Evolutionary conservation across 306 rosid genomes (phyloP), one percentile per base, ranked within the genome.

Genomic region (Quercus robur): DNA sequence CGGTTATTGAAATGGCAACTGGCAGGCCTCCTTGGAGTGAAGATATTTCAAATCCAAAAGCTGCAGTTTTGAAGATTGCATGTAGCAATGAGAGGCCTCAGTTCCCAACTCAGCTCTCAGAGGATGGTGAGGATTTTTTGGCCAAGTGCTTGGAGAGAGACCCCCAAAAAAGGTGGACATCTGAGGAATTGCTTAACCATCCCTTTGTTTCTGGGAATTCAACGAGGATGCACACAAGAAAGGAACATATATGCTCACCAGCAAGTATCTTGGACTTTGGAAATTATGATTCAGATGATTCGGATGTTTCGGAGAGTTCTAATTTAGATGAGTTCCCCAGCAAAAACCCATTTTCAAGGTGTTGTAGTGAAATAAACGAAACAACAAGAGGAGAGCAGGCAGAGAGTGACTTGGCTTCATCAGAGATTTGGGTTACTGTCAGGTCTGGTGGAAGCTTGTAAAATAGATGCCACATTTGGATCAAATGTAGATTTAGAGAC

Each of bases 1-100:
- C 90, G 0, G 81, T 91, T n/a, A 87, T 91, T 66, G 93, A 91
- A 81, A 89, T 89, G 93, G 92, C 90, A 5, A 88, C 91, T 2
- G 92, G 93, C 12, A 83, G 55, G 26, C 86, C 87, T 76, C 97
- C 94, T 26, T 88, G 92, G 89, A 74, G 54, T 14, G 28, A 33
- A 20, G 78, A 80, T 61, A n/a, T 70, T 62, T 80, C 82, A 13
- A 79, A 91, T 82, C 90, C 86, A 11, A n/a, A 86, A 33, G 77
- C 85, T 66, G 79, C 80, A 67, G 20, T 91, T 54, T 54, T 89
- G 46, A 83, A n/a, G 78, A 89, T 89, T 83, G 89, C 87, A 5
- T 73, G 77, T 31, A 75, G 87, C 49, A 77, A 83, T 35, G 81
- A 5, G 5, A 49, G n/a, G 1, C 97, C 94, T 76, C 85, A 62